Base-by-base conservation (phyloP, 2,329 filamentous ascomycete species). In the Clonostachys rhizophaga region DNA sequence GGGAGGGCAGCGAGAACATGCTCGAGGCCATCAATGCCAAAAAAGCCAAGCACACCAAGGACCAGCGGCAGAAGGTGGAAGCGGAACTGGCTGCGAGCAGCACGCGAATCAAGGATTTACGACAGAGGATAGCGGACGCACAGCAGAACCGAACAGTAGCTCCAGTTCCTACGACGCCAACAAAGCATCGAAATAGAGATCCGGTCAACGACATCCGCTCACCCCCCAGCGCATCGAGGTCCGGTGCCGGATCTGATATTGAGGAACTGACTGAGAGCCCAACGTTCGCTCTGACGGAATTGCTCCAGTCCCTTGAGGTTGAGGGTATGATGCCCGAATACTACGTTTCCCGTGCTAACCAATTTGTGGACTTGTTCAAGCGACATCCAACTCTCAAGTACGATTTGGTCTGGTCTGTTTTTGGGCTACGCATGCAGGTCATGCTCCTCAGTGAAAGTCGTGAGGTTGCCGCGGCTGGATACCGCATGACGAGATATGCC, bases 1-100 rank as follows among this genome's bases (percentile, higher is more conserved):
- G 95, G 67, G 88, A 92, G 58, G 94, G 94, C 17, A 96, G 92
- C 49, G 94, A 99, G 73, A 99, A 99, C 64, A 85, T 99, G 81
- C 76, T 99, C 37, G 94, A 99, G 71, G 94, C 94, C 12, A 72
- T 99, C 54, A 90, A 96, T 64, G 81, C 84, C 41, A 99, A 99
- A 69, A 96, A 95, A 66, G 87, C 89, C 42, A 99, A 97, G 69
- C 92, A 97, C 65, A 87, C 88, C 52, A 95, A 91, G 63, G 92
- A 92, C 50, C 89, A 92, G 62, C 81, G 89, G 41, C 74, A 79
- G 50, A 79, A 81, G 56, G 88, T 91, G 30, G 89, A 99, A 70
- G 87, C 88, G 44, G 94, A 99, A 70, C 76, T 99, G 55, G 94
- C 85, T 62, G 86, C 90, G 35, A 95, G 91, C 20, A 97, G 95